A percentile compares a stretch with the other conserved stretches of the same genome.
phyloP scores from a whole-genome alignment of 768 basidiomycete genomes.

The Suillus alpinus region DNA sequence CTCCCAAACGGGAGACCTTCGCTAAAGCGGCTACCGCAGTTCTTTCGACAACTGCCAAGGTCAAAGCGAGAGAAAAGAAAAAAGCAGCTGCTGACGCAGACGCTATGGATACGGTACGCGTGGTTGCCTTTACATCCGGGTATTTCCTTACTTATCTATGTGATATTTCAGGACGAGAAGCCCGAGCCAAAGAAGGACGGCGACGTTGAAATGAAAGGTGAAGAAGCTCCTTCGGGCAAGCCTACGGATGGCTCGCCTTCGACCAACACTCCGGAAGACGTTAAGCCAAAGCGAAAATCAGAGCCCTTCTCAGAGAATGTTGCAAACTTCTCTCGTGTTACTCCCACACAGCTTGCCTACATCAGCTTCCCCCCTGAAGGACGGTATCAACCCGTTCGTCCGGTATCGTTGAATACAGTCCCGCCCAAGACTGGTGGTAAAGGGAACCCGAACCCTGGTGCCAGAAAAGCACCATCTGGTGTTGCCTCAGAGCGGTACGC shows the following conservation, averaged over 20 bases:
- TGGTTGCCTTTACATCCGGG: background rate
- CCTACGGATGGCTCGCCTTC: conserved; percentile 57
- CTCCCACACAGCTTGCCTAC: conserved; percentile 82
- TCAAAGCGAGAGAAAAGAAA: conserved; percentile 91
- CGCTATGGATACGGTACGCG: conserved; percentile 76
- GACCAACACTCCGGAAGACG: conserved; percentile 47
- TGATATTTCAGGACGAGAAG: conserved; percentile 48
- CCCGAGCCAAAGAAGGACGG: conserved; percentile 50
- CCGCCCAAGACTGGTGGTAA: conserved; percentile 33
- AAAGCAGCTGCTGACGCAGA: conserved; percentile 83
- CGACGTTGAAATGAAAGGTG: conserved; percentile 82
- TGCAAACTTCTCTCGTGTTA: conserved; percentile 89
- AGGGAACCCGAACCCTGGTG: conserved; percentile 19
- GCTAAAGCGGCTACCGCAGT: conserved; percentile 94
- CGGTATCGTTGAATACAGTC: conserved; percentile 51
- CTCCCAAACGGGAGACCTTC: conserved; percentile 89
- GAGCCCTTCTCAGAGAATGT: conserved; percentile 78
- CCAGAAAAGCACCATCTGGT: conserved; percentile 31
- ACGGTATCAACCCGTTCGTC: conserved; percentile 87
- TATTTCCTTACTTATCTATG: conserved; percentile 14
- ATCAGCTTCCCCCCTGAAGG: conserved; percentile 77
- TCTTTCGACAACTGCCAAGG: conserved; percentile 94
- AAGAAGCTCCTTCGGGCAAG: conserved; percentile 43
- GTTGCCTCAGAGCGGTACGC: conserved; percentile 58
- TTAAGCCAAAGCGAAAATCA: conserved; percentile 51